These are phyloP conservation scores for Ceratocystis albifundus DNA, from an alignment of 2,329 filamentous ascomycete species.

Conservation along the genomic window DNA sequence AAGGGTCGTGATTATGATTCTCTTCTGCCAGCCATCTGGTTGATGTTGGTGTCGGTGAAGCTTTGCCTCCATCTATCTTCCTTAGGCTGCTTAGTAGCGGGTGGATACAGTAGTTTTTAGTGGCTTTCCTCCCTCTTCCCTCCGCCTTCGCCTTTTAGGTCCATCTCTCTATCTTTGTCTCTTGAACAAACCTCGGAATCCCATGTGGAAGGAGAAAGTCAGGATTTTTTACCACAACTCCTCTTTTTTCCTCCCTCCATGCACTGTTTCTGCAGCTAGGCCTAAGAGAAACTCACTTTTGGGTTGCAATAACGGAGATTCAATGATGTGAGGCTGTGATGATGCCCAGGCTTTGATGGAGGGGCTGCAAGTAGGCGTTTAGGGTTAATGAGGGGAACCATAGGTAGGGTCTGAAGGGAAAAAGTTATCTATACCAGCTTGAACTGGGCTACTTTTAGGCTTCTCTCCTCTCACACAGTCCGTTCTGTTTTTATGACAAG, in stretches of 20 bases:
- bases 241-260: background rate
- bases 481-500: too few relatives aligned
- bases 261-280: constrained; percentile 6
- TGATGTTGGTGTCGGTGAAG: background rate
- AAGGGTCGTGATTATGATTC: constrained; percentile 9
- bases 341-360: background rate
- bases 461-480: background rate
- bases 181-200: background rate
- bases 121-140: background rate
- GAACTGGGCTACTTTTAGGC: too few relatives aligned
- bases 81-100: too few relatives aligned
- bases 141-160: background rate
- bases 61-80: too few relatives aligned
- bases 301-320: background rate
- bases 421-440: background rate
- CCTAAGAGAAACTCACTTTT: background rate
- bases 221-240: background rate
- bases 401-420: background rate
- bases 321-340: background rate
- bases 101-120: background rate
- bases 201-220: background rate
- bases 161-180: background rate
- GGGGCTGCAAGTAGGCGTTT: background rate
- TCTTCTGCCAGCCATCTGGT: background rate
- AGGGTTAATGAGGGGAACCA: constrained; percentile 5